phyloP scores from a whole-genome alignment of 768 basidiomycete genomes.

The Boletus bicolor region DNA sequence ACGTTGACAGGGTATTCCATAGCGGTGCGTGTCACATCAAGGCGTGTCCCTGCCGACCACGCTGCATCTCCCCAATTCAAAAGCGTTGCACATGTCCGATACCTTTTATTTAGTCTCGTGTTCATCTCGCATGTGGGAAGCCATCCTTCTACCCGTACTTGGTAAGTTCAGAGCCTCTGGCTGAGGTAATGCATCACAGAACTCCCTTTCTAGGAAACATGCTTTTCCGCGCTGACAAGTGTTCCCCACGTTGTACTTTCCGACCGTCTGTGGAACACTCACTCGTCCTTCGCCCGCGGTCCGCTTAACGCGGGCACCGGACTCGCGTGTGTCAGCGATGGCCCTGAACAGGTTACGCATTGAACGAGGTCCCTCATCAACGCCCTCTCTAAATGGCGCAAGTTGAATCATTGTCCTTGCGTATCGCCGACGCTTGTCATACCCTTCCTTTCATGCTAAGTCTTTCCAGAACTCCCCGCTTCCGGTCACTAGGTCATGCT shows the following conservation, averaged over 20 bases:
- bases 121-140: too few species aligned
- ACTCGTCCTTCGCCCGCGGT: neutral
- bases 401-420: neutral
- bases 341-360: neutral
- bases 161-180: neutral
- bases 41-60: conserved; percentile 7
- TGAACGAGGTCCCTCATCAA: neutral
- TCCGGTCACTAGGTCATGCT: neutral
- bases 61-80: neutral
- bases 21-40: neutral
- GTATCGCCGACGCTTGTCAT: neutral
- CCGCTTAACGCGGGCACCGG: neutral
- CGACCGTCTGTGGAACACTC: neutral
- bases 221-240: neutral
- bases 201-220: neutral
- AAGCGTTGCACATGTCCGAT: conserved; percentile 1
- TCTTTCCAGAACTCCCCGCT: neutral
- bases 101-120: neutral
- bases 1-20: neutral
- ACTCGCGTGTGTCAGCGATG: neutral
- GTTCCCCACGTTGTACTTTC: conserved; percentile 1
- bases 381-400: neutral
- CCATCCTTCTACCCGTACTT: neutral
- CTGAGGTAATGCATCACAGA: conserved; percentile 7
- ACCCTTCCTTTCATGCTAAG: conserved; percentile 1